Evolutionary conservation across 2,329 filamentous ascomycete species (phyloP).

Genomic region (Botrytis byssoidea): DNA sequence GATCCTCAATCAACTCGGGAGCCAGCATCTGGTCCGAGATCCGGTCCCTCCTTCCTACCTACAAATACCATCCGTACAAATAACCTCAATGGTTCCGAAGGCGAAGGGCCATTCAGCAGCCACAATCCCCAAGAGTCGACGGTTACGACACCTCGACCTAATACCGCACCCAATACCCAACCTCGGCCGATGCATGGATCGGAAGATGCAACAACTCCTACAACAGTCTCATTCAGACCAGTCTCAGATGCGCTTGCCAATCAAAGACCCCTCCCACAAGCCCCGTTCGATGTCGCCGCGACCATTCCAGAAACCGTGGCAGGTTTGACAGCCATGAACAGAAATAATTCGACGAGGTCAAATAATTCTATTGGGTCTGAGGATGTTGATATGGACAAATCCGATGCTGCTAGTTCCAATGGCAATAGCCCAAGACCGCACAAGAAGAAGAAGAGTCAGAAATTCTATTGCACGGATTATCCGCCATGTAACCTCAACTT

Average conservation of each 20-base stretch:
- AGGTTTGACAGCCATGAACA: slow-evolving; percentile 46
- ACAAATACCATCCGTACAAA: slow-evolving; percentile 56
- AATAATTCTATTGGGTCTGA: slow-evolving; percentile 60
- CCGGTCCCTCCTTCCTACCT: slow-evolving; percentile 50
- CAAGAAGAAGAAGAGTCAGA: slow-evolving; percentile 95
- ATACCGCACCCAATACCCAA: slow-evolving; percentile 45
- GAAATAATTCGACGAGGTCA: slow-evolving; percentile 60
- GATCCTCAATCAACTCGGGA: slow-evolving; percentile 2
- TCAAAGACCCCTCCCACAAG: slow-evolving; percentile 56
- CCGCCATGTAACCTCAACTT: slow-evolving; percentile 94
- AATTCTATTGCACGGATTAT: slow-evolving; percentile 94
- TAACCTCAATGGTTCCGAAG: slow-evolving; percentile 29
- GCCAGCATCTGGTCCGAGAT: slow-evolving; percentile 7
- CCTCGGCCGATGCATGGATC: slow-evolving; percentile 42
- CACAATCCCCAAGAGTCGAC: slow-evolving; percentile 49
- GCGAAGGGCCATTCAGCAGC: background rate
- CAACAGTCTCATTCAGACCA: slow-evolving; percentile 53
- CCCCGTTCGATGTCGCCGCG: slow-evolving; percentile 47
- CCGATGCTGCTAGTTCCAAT: slow-evolving; percentile 57
- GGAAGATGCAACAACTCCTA: slow-evolving; percentile 60
- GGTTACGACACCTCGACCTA: slow-evolving; percentile 52
- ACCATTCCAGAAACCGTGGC: slow-evolving; percentile 50
- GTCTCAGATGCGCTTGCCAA: slow-evolving; percentile 40
- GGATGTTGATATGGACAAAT: slow-evolving; percentile 74
- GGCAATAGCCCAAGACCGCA: slow-evolving; percentile 66